phyloP scores from a whole-genome alignment of 1,139 yeast species.

The Blastobotrys elegans region DNA sequence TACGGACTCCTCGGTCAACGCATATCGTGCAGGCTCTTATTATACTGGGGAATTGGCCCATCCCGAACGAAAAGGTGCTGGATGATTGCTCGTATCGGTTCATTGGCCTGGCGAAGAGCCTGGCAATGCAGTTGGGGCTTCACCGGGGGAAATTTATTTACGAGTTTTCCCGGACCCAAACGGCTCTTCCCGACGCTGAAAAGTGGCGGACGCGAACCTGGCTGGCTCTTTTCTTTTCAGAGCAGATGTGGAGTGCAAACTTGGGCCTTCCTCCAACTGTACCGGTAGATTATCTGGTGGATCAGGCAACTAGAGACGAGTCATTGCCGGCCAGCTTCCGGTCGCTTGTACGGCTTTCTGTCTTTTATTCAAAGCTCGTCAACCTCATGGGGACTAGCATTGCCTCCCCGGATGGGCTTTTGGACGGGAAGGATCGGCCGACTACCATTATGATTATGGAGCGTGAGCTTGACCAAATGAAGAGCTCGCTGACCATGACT shows the following conservation, averaged over 20 bases:
- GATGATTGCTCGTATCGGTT: slow-evolving; percentile 91
- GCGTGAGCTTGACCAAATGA: slow-evolving; percentile 69
- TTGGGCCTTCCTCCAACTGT: slow-evolving; percentile 85
- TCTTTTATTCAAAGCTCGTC: slow-evolving; percentile 79
- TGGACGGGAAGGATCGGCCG: slow-evolving; percentile 80
- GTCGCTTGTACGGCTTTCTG: slow-evolving; percentile 66
- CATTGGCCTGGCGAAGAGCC: slow-evolving; percentile 77
- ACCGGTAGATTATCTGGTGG: slow-evolving; percentile 77
- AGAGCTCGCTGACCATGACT: slow-evolving; percentile 55
- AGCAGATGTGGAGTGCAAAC: slow-evolving; percentile 86
- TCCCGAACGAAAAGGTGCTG: slow-evolving; percentile 86
- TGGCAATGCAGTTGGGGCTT: slow-evolving; percentile 84
- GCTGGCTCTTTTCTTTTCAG: slow-evolving; percentile 83
- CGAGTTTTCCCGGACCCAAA: slow-evolving; percentile 88
- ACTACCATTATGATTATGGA: slow-evolving; percentile 72
- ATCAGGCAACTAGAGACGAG: slow-evolving; percentile 67
- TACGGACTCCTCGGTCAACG: slow-evolving; percentile 87
- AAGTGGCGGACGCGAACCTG: slow-evolving; percentile 93
- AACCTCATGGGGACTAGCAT: slow-evolving; percentile 86
- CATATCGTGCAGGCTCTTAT: slow-evolving; percentile 87
- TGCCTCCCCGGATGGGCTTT: slow-evolving; percentile 83
- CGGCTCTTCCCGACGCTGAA: slow-evolving; percentile 82
- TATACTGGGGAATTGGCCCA: slow-evolving; percentile 83
- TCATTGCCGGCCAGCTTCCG: slow-evolving; percentile 65
- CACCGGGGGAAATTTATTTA: slow-evolving; percentile 90